Percentiles rank a stretch among this genome's conserved stretches.
Evolutionary conservation across 164 flowering plant species (phyloP).

Genomic region (Vitis riparia): DNA sequence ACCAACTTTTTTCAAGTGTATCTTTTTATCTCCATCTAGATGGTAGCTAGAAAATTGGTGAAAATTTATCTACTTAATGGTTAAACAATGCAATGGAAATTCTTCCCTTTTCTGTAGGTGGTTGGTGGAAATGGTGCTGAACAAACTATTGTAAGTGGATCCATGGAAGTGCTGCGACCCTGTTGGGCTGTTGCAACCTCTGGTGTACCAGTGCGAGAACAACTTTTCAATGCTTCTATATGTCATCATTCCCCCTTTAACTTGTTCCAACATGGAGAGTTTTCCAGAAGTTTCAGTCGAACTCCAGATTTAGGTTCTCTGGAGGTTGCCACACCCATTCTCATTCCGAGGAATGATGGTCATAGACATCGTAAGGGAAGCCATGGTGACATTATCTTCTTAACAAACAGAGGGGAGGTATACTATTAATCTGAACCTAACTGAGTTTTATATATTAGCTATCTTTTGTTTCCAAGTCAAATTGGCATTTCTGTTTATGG

Average conservation of each 20-base stretch:
- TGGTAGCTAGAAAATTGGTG: no score
- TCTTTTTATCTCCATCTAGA: no score
- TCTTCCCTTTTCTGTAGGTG: conserved; percentile 44
- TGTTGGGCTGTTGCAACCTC: conserved; percentile 99
- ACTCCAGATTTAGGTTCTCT: conserved; percentile 55
- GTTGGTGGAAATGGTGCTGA: conserved; percentile 98
- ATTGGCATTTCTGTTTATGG: no score
- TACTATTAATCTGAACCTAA: conserved; percentile 10
- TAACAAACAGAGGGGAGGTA: conserved; percentile 99
- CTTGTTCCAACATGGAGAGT: conserved; percentile 80
- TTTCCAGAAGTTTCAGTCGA: conserved; percentile 58
- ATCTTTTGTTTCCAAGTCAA: no score
- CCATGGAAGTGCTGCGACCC: conserved; percentile 93
- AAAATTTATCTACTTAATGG: neutral
- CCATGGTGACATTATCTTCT: conserved; percentile 93
- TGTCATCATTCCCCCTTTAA: conserved; percentile 81
- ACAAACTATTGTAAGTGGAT: conserved; percentile 89
- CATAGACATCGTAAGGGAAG: conserved; percentile 90
- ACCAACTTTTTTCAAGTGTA: no score
- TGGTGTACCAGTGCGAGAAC: conserved; percentile 95
- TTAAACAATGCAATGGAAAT: neutral
- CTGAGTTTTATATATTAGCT: no score
- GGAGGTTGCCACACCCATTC: conserved; percentile 94
- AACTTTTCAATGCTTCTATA: conserved; percentile 93
- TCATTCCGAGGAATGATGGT: conserved; percentile 79